A percentile compares a stretch with the other conserved stretches of the same genome.
Conservation (phyloP, 805 yeast species). For the Suhomyces emberorum region DNA sequence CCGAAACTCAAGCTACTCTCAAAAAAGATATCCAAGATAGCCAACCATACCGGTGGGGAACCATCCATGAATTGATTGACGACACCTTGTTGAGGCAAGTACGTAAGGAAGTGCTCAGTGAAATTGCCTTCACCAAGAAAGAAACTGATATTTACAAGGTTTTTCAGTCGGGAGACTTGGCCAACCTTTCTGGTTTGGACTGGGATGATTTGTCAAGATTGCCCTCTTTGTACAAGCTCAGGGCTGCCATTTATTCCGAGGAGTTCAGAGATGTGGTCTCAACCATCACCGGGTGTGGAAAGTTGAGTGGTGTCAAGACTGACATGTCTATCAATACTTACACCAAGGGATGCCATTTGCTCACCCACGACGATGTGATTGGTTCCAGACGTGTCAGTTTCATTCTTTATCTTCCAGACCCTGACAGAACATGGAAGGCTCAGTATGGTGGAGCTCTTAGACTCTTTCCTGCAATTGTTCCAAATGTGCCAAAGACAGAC, state of each 20-base stretch:
- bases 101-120: conserved; percentile 74
- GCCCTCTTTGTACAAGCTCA: conserved; percentile 70
- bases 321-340: conserved; percentile 93
- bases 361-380: conserved; percentile 97
- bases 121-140: conserved; percentile 87
- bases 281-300: conserved; percentile 80
- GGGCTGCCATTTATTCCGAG: conserved; percentile 86
- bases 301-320: conserved; percentile 82
- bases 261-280: conserved; percentile 78
- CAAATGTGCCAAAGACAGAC: conserved; percentile 88
- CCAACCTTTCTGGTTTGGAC: conserved; percentile 83
- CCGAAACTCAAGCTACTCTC: conserved; percentile 37
- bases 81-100: conserved; percentile 77
- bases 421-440: conserved; percentile 83
- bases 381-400: conserved; percentile 93
- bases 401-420: conserved; percentile 89
- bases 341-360: conserved; percentile 86
- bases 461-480: conserved; percentile 78
- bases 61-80: conserved; percentile 67
- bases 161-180: conserved; percentile 84
- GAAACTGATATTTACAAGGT: conserved; percentile 97
- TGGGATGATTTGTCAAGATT: conserved; percentile 69
- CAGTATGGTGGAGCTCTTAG: conserved; percentile 93
- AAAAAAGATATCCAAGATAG: conserved; percentile 48
- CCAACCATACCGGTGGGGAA: conserved; percentile 88